phyloP scores from a whole-genome alignment of 2,329 filamentous ascomycete species.

The Ilyonectria sp. region DNA sequence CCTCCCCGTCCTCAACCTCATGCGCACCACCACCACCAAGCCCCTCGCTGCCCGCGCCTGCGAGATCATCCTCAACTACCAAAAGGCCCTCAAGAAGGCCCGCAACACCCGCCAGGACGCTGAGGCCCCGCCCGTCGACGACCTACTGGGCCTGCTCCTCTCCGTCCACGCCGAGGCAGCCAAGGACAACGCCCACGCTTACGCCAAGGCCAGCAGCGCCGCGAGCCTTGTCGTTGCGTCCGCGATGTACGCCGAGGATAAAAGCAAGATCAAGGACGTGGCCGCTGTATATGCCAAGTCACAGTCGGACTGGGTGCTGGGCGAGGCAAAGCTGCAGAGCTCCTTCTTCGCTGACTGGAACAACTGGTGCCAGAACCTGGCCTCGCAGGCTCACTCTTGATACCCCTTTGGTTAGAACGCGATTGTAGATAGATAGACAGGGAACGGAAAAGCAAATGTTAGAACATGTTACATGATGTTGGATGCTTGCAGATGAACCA shows the following conservation, averaged over 20 bases:
- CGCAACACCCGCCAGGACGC: slow-evolving; percentile 58
- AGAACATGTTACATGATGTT: slow-evolving; percentile 17
- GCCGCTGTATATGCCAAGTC: slow-evolving; percentile 77
- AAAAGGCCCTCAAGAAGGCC: slow-evolving; percentile 75
- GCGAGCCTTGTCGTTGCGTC: slow-evolving; percentile 79
- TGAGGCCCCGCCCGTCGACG: slow-evolving; percentile 58
- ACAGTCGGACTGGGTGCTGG: slow-evolving; percentile 70
- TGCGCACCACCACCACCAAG: slow-evolving; percentile 83
- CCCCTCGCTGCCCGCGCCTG: slow-evolving; percentile 81
- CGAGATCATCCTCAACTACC: slow-evolving; percentile 80
- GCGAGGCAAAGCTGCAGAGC: slow-evolving; percentile 72
- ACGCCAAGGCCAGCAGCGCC: slow-evolving; percentile 81
- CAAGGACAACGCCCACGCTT: slow-evolving; percentile 76
- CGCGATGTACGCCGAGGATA: slow-evolving; percentile 70
- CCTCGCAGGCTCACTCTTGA: slow-evolving; percentile 52
- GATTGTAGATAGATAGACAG: slow-evolving; percentile 28
- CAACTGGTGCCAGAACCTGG: slow-evolving; percentile 77
- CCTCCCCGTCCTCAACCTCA: slow-evolving; percentile 81
- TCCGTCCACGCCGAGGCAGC: slow-evolving; percentile 79
- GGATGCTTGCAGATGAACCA: slow-evolving; percentile 48
- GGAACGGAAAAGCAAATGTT: slow-evolving; percentile 27
- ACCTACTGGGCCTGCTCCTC: slow-evolving; percentile 71
- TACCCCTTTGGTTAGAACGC: slow-evolving; percentile 23
- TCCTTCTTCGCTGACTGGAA: slow-evolving; percentile 81
- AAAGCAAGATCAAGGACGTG: slow-evolving; percentile 67